Conservation (phyloP, 2,329 filamentous ascomycete species). For the Gremmenia infestans region DNA sequence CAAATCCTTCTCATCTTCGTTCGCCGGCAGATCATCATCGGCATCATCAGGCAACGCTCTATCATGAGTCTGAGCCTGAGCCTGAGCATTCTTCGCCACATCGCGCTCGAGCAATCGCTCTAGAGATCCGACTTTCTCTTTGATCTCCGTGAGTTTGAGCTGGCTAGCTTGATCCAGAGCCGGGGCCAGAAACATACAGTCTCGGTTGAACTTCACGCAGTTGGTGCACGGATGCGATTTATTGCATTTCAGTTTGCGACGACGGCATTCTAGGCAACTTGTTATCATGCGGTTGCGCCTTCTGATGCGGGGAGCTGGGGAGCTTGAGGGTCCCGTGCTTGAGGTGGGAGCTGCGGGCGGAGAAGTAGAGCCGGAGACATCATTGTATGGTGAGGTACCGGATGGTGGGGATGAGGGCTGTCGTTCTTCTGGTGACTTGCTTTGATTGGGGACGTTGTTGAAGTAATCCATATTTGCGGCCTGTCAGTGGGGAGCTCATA, state of each 20-base stretch:
- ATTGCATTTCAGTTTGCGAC: slow-evolving; percentile 75
- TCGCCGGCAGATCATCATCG: slow-evolving; percentile 38
- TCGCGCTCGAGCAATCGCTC: slow-evolving; percentile 67
- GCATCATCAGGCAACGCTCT: slow-evolving; percentile 41
- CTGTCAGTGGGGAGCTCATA: not conserved
- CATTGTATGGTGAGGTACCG: not conserved
- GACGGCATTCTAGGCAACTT: slow-evolving; percentile 65
- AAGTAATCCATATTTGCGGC: slow-evolving; percentile 19
- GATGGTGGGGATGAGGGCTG: not conserved
- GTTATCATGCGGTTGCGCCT: slow-evolving; percentile 62
- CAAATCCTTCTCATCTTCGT: slow-evolving; percentile 57
- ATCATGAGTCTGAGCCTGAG: slow-evolving; percentile 8
- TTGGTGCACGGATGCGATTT: slow-evolving; percentile 62
- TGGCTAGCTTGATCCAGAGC: slow-evolving; percentile 63
- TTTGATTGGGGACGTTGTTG: slow-evolving; percentile 1
- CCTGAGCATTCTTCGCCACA: slow-evolving; percentile 45
- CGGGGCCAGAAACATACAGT: slow-evolving; percentile 38
- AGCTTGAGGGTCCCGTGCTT: not conserved
- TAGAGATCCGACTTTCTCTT: slow-evolving; percentile 70
- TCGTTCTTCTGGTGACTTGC: slow-evolving; percentile 2
- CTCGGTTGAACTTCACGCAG: slow-evolving; percentile 38
- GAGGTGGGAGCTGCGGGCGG: slow-evolving; percentile 1
- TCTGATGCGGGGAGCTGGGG: slow-evolving; percentile 23
- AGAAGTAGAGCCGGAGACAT: slow-evolving; percentile 7
- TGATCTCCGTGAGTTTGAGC: slow-evolving; percentile 68